Base-by-base conservation (phyloP, 2,329 filamentous ascomycete genomes). In the Ceratocystis diversiconidia region DNA sequence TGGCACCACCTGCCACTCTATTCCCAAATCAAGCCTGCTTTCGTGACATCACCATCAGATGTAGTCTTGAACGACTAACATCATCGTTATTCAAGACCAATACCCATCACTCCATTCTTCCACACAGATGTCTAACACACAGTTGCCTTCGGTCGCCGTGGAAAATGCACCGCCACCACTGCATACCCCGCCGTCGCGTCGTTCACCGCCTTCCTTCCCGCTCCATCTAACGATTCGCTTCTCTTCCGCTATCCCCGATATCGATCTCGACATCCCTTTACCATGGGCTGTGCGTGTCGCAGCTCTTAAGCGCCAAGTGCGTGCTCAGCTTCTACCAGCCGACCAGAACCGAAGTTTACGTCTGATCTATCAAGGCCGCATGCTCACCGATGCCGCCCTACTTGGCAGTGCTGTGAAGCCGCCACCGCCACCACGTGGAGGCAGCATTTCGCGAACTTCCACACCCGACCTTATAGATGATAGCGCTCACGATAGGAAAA, bases 161-260 rank as follows among this genome's bases (percentile, higher is more conserved):
- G 36, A 41, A 15, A 41, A 12, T 5, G 3, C 10, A 12, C 36
- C 10, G 36, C 3, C 28, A 3, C 55, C 28, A 12, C 55, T 32
- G 15, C 28, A 32, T 32, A 25, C 22, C 5, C 28, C 28, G 8
- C 6, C 28, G 10, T 28, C 55, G 25, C 55, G 55, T 17, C 55
- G 28, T 8, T 32, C 55, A 25, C 19, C 55, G 8, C 28, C 55
- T 25, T 59, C 12, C n/a, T 36, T 36, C 32, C 80, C 80, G 43
- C 80, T 96, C 66, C 85, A 88, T 71, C 80, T 97, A 59, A 92
- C 89, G 46, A 86, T 97, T 74, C 91, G 92, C 74, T 97, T 99
- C 82, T 90, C 90, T 64, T 86, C 87, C 68, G 86, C 90, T 0
- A 82, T 92, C 66, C 87, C 90, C 17, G 94, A 97, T 74, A 82